These are phyloP conservation scores for Pythium rishiriense DNA, from an alignment of 352 stramenopile species.

Conservation along the genomic window DNA sequence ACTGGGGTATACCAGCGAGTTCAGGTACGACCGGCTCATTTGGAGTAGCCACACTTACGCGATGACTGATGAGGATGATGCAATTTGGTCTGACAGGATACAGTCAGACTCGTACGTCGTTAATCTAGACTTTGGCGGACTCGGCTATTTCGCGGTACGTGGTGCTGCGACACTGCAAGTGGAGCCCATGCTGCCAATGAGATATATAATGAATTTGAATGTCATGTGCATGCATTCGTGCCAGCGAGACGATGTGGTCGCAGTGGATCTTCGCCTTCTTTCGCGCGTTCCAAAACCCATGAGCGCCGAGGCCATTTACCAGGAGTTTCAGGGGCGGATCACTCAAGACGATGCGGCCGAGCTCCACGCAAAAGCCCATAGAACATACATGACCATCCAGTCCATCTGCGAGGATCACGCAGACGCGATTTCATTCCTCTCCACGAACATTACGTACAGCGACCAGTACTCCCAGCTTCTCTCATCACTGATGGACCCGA, in stretches of 20 bases:
- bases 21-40: slow-evolving; percentile 28
- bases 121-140: slow-evolving; percentile 40
- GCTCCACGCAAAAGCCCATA: slow-evolving; percentile 50
- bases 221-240: background rate
- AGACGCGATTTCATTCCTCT: slow-evolving; percentile 73
- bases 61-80: background rate
- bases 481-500: slow-evolving; percentile 58
- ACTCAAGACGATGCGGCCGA: slow-evolving; percentile 53
- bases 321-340: slow-evolving; percentile 70
- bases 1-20: slow-evolving; percentile 27
- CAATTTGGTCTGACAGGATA: background rate
- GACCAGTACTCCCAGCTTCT: slow-evolving; percentile 67
- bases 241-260: slow-evolving; percentile 43
- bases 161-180: background rate
- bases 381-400: slow-evolving; percentile 58
- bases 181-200: background rate
- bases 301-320: slow-evolving; percentile 58
- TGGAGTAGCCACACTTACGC: too few relatives aligned
- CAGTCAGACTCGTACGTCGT: slow-evolving; percentile 44
- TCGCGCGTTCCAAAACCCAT: slow-evolving; percentile 68
- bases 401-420: slow-evolving; percentile 70
- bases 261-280: slow-evolving; percentile 69
- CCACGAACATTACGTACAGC: slow-evolving; percentile 66
- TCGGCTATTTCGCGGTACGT: slow-evolving; percentile 41
- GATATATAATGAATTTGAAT: background rate